Conservation (phyloP, 2,329 filamentous ascomycete genomes). For the Rugonectria rugulosa region DNA sequence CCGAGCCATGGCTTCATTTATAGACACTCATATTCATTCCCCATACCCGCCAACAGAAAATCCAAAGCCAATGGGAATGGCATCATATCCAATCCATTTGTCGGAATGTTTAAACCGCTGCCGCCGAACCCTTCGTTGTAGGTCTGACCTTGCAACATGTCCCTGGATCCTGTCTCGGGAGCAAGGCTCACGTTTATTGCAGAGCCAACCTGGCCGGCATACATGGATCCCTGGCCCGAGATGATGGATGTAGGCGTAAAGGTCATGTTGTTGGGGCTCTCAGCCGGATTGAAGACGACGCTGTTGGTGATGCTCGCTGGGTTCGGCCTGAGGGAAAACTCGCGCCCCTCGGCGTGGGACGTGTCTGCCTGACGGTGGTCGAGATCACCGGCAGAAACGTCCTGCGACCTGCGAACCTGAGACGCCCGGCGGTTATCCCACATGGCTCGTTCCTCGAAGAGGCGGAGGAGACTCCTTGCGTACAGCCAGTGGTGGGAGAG, state of each 20-base stretch:
- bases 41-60: constrained; percentile 42
- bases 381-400: constrained; percentile 2
- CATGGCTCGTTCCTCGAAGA: constrained; percentile 39
- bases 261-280: constrained; percentile 6
- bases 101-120: constrained; percentile 19
- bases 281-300: constrained; percentile 11
- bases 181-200: constrained; percentile 25
- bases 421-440: constrained; percentile 22
- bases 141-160: constrained; percentile 21
- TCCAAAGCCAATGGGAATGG: constrained; percentile 42
- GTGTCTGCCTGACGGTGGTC: constrained; percentile 8
- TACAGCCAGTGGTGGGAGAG: constrained; percentile 43
- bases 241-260: constrained; percentile 21
- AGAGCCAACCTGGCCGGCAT: constrained; percentile 12
- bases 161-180: constrained; percentile 5
- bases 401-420: constrained; percentile 5
- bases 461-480: constrained; percentile 40
- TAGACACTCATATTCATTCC: constrained; percentile 34
- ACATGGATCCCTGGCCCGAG: constrained; percentile 11
- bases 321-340: constrained; percentile 32
- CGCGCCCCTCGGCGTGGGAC: constrained; percentile 2
- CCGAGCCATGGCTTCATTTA: neutral
- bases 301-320: constrained; percentile 8
- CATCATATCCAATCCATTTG: constrained; percentile 30
- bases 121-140: constrained; percentile 28